A percentile compares a stretch with the other conserved stretches of the same genome.
Conservation (phyloP, 148 eudicot species). For the Rhododendron williamsianum region DNA sequence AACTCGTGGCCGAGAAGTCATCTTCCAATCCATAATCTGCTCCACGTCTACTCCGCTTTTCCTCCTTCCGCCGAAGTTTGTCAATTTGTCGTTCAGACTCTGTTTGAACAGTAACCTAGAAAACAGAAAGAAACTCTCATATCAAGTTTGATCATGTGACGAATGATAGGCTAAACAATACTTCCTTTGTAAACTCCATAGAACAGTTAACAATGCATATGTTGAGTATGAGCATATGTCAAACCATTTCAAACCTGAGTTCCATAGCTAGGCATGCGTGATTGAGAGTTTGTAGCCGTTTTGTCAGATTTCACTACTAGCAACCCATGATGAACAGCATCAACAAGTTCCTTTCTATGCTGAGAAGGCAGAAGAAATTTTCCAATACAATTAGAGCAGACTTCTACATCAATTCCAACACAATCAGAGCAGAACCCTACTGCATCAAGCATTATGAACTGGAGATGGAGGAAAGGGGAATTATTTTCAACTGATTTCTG, state of each 20-base stretch:
- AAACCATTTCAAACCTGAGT: conserved; percentile 56
- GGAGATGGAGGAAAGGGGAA: neutral
- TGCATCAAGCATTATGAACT: neutral
- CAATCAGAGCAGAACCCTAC: neutral
- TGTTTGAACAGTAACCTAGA: conserved; percentile 89
- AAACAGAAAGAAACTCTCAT: neutral
- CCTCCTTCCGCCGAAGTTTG: conserved; percentile 98
- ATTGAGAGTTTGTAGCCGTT: conserved; percentile 47
- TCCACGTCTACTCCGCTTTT: conserved; percentile 80
- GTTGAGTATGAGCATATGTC: neutral
- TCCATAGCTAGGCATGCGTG: conserved; percentile 94
- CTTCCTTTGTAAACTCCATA: neutral
- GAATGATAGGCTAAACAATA: neutral
- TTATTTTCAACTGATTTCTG: neutral
- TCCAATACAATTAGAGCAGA: neutral
- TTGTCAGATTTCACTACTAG: conserved; percentile 65
- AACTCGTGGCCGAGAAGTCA: conserved; percentile 49
- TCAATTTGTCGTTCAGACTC: conserved; percentile 82
- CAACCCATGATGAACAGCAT: conserved; percentile 71
- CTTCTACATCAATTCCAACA: neutral
- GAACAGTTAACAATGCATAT: neutral
- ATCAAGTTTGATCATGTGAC: neutral
- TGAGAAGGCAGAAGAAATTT: conserved; percentile 23
- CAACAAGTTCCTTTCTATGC: conserved; percentile 89
- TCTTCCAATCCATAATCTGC: conserved; percentile 65